These are phyloP conservation scores for Bombardia bombarda DNA, from an alignment of 495 filamentous ascomycete genomes.

Conservation along the genomic window DNA sequence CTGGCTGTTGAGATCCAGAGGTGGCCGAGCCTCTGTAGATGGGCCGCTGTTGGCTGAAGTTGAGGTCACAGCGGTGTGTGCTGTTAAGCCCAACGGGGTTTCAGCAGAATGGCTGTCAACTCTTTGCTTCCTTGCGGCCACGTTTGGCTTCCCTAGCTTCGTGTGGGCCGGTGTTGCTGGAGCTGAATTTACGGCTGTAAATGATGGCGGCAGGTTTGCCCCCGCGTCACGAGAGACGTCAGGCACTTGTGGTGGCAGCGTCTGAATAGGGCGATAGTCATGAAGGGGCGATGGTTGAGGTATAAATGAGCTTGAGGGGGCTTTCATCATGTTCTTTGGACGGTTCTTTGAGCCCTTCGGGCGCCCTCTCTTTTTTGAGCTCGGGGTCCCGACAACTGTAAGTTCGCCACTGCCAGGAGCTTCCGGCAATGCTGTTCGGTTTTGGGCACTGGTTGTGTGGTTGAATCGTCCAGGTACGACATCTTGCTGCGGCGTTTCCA, in stretches of 20 bases:
- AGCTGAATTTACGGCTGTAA: slow-evolving; percentile 18
- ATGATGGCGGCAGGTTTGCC: slow-evolving; percentile 13
- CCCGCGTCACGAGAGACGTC: not conserved
- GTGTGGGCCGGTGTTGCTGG: slow-evolving; percentile 6
- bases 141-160: slow-evolving; percentile 5
- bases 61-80: not conserved
- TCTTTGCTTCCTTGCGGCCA: slow-evolving; percentile 1
- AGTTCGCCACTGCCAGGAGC: not conserved
- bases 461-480: not conserved
- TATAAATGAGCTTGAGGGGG: slow-evolving; percentile 2
- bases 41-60: not conserved
- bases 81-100: not conserved
- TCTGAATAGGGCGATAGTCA: not conserved
- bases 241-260: slow-evolving; percentile 3
- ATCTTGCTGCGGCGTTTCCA: not conserved
- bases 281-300: too few species aligned
- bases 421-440: slow-evolving; percentile 11
- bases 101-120: not conserved
- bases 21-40: not conserved
- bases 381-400: slow-evolving; percentile 10
- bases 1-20: not conserved
- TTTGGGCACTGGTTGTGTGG: not conserved
- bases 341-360: slow-evolving; percentile 44
- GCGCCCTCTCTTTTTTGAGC: slow-evolving; percentile 24
- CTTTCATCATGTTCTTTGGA: slow-evolving; percentile 24